These are phyloP conservation scores for Exophiala viscosa DNA, from an alignment of 2,329 filamentous ascomycete species.

Conservation along the genomic window DNA sequence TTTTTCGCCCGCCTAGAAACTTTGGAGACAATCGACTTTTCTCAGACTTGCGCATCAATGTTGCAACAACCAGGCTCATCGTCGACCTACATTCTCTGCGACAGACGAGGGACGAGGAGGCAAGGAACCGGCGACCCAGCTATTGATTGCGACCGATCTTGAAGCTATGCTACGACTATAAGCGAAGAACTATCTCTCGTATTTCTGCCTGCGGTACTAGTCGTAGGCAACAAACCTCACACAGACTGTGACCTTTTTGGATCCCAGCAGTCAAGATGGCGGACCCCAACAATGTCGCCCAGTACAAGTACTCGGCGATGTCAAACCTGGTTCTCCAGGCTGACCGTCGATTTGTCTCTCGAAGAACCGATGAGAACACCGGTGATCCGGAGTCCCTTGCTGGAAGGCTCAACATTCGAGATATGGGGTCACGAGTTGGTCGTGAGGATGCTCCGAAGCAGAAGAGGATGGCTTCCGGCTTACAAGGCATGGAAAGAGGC, in stretches of 20 bases:
- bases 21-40: constrained; percentile 3
- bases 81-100: not conserved
- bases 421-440: constrained; percentile 85
- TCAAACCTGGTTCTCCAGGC: constrained; percentile 99
- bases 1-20: not conserved
- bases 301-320: constrained; percentile 99
- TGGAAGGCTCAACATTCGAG: constrained; percentile 83
- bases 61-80: not conserved
- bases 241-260: not conserved
- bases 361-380: constrained; percentile 89
- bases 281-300: constrained; percentile 73
- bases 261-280: constrained; percentile 54
- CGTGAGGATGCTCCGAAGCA: constrained; percentile 76
- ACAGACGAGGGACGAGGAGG: not conserved
- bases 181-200: not conserved
- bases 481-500: constrained; percentile 70
- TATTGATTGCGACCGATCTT: not conserved
- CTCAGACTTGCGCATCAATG: not conserved
- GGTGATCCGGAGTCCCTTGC: constrained; percentile 97
- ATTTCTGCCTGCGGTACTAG: not conserved
- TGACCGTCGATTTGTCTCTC: constrained; percentile 90
- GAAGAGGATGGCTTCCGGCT: constrained; percentile 65
- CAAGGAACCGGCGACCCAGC: not conserved
- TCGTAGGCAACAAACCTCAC: not conserved
- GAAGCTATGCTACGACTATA: not conserved